Base-by-base conservation (phyloP, 176 grass and related monocot species). In the Ampelocalamus luodianensis region DNA sequence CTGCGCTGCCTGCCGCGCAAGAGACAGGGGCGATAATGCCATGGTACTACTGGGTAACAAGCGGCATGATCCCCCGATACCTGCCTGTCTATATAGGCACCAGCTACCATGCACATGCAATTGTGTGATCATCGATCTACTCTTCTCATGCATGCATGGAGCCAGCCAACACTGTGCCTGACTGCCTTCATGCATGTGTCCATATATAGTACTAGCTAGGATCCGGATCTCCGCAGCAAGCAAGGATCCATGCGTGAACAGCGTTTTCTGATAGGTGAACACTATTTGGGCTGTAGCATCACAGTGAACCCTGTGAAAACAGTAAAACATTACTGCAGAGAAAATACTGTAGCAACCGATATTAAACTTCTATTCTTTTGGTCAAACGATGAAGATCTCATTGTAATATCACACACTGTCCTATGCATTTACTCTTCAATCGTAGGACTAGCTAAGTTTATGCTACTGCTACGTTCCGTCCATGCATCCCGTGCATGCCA, bases 11-110 rank as follows among this genome's bases (percentile, higher is more conserved):
- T 36, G 78, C 71, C 44, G 74, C 71, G 46, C 22, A 29, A 59
- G 88, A 66, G 88, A 73, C 84, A 86, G 66, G 64, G 45, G 13
- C 26, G 56, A 42, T 74, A 65, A 78, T 54, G 86, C 42, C 13
- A 62, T 13, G 51, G 63, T 56, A 40, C 62, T 68, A 74, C 49
- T 11, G 53, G 60, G 76, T 69, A 81, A 32, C 71, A 11, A 53
- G 78, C 53, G 78, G 59, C 83, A 85, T 59, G 78, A 84, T 74
- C 67, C 87, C 55, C 51, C 22, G 88, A 80, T 61, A 51, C 74
- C 67, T 72, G 81, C 68, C 60, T 29, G 65, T 43, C 79, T 26
- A 67, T 29, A 2, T 76, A 67, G 70, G 59, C 7, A 32, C 38
- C 58, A 43, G 72, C n/a, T 22, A 49, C 72, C 59, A 17, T 51